A percentile compares a stretch with the other conserved stretches of the same genome.
Conservation (phyloP, 73 alveolate genomes). For the Tetrahymena elliotti region DNA sequence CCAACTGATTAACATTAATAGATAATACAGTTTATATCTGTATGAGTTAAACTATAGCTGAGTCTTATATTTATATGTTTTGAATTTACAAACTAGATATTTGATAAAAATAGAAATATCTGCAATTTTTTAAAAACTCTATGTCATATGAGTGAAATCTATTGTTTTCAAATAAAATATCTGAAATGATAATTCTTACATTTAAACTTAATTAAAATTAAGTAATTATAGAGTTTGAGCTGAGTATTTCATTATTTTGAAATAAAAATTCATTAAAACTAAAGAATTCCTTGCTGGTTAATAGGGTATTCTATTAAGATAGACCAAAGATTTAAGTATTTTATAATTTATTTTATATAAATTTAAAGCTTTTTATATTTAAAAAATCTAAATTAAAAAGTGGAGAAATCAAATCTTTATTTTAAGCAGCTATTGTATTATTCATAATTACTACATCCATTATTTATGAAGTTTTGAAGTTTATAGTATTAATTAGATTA, state of each 20-base stretch:
- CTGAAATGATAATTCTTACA: not conserved
- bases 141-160: too few relatives aligned
- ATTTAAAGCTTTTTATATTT: too few relatives aligned
- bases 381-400: not conserved
- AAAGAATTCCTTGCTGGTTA: not conserved
- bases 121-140: too few relatives aligned
- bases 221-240: not conserved
- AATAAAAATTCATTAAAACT: too few relatives aligned
- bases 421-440: not conserved
- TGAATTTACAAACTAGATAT: too few relatives aligned
- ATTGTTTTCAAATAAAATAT: too few relatives aligned
- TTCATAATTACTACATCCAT: not conserved
- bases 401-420: too few relatives aligned
- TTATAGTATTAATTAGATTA: not conserved
- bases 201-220: too few relatives aligned
- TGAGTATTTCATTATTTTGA: too few relatives aligned
- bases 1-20: not conserved
- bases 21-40: not conserved
- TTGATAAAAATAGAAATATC: too few relatives aligned
- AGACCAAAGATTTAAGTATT: not conserved
- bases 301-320: not conserved
- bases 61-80: not conserved
- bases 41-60: too few relatives aligned
- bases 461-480: not conserved
- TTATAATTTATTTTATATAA: too few relatives aligned